Evolutionary conservation across 805 yeast species (phyloP).

Genomic region (Yarrowia deformans): DNA sequence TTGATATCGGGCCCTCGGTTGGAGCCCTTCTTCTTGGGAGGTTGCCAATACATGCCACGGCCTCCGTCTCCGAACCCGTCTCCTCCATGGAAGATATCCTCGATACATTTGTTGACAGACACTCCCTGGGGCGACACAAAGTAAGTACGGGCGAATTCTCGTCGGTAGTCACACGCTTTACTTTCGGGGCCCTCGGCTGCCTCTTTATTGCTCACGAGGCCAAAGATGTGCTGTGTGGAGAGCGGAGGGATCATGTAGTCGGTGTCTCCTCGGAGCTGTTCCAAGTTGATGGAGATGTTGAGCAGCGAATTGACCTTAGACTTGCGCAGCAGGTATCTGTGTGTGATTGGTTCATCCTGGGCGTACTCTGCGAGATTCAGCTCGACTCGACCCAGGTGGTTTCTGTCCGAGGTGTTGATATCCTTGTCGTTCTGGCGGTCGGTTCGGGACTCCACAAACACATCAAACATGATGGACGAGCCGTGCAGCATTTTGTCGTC

Average conservation of each 20-base stretch:
- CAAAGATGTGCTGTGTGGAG: slow-evolving; percentile 55
- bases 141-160: slow-evolving; percentile 63
- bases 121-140: slow-evolving; percentile 67
- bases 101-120: slow-evolving; percentile 61
- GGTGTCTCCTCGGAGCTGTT: slow-evolving; percentile 55
- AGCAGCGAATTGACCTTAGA: slow-evolving; percentile 86
- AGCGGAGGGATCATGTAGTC: slow-evolving; percentile 55
- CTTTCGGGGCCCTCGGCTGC: background rate
- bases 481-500: slow-evolving; percentile 51
- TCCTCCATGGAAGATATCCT: slow-evolving; percentile 76
- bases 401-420: slow-evolving; percentile 26
- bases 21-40: slow-evolving; percentile 21
- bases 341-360: slow-evolving; percentile 57
- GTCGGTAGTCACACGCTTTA: slow-evolving; percentile 52
- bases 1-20: background rate
- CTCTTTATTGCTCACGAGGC: slow-evolving; percentile 56
- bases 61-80: slow-evolving; percentile 56
- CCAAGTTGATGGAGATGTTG: slow-evolving; percentile 63
- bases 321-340: slow-evolving; percentile 73
- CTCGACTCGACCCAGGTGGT: slow-evolving; percentile 66
- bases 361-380: slow-evolving; percentile 78
- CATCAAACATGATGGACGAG: slow-evolving; percentile 54
- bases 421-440: slow-evolving; percentile 51
- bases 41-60: slow-evolving; percentile 22
- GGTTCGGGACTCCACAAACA: slow-evolving; percentile 53